Evolutionary conservation across 1,284 basidiomycete genomes (phyloP).

Genomic region (Irpex sp.): DNA sequence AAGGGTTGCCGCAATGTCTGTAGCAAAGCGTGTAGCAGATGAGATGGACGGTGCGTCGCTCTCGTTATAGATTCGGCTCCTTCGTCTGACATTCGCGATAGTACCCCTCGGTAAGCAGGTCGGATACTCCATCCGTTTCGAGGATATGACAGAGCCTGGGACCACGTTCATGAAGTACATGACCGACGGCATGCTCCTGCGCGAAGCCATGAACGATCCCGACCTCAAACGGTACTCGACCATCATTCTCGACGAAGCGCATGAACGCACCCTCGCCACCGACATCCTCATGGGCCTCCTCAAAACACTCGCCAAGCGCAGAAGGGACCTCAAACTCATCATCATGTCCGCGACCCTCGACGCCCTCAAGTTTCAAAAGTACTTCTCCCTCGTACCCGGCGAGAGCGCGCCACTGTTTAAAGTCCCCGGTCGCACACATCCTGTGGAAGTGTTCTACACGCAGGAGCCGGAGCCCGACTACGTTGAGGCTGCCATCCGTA

Average conservation of each 20-base stretch:
- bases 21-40: slow-evolving; percentile 97
- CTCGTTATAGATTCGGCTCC: background rate
- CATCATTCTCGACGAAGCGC: slow-evolving; percentile 98
- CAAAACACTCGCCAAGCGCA: slow-evolving; percentile 73
- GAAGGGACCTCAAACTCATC: slow-evolving; percentile 93
- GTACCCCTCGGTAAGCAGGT: slow-evolving; percentile 92
- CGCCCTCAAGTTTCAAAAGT: slow-evolving; percentile 95
- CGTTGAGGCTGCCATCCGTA: slow-evolving; percentile 95
- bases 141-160: slow-evolving; percentile 92
- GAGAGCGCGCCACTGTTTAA: slow-evolving; percentile 83
- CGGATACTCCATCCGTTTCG: slow-evolving; percentile 98
- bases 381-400: slow-evolving; percentile 68
- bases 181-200: slow-evolving; percentile 97
- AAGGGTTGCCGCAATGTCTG: slow-evolving; percentile 96
- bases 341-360: slow-evolving; percentile 99
- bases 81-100: slow-evolving; percentile 24
- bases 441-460: slow-evolving; percentile 95
- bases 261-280: slow-evolving; percentile 96
- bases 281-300: slow-evolving; percentile 97
- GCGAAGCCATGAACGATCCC: slow-evolving; percentile 97
- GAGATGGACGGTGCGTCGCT: slow-evolving; percentile 86
- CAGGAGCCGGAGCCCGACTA: slow-evolving; percentile 97
- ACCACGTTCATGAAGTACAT: slow-evolving; percentile 97
- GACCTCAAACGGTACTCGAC: slow-evolving; percentile 89
- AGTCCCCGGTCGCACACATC: slow-evolving; percentile 94